Base-by-base conservation (phyloP, 768 basidiomycete genomes). In the Suillus fuscotomentosus region DNA sequence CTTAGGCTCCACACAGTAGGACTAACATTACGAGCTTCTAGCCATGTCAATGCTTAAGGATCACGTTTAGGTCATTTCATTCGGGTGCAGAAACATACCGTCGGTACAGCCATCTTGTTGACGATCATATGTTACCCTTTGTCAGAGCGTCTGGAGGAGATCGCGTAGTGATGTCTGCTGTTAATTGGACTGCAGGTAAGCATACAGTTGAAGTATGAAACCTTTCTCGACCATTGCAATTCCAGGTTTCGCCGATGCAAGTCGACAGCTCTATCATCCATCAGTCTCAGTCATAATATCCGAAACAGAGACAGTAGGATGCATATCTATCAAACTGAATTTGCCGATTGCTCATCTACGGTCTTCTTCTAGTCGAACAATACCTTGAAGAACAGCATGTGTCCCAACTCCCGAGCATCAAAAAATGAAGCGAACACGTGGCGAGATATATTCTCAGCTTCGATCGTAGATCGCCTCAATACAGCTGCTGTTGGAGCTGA, bases 121-220 rank as follows among this genome's bases (percentile, higher is more conserved):
- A 72, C 27, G 60, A 76, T 13, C 68, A 77, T 6, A 78, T 80
- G 60, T 61, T 85, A 2, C 89, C 89, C 2, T 88, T 86, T 43
- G 77, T 86, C 5, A 77, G 86, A 15, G 76, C 85, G 0, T 81
- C 83, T 1, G 79, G 82, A 17, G 81, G 82, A 3, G 70, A 77
- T 10, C 84, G 92, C 15, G 90, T 93, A 5, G 78, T 92, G 3
- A 74, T 83, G 20, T 87, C 89, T 22, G 91, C 91, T 1, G 78
- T 71, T 7, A 91, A 91, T 69, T 94, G 92, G 91, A 80, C 81
- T 2, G 77, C 79, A 64, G 92, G 91, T 87, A 54, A 24, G 66
- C 45, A 11, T 39, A 6, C 31, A 13, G 13, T 43, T 41, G 13
- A 27, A 14, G 11, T 47, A 48, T 31, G 10, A 60, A 50, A 15